phyloP scores from a whole-genome alignment of 306 rosid species.

The Hylodesmum podocarpum region DNA sequence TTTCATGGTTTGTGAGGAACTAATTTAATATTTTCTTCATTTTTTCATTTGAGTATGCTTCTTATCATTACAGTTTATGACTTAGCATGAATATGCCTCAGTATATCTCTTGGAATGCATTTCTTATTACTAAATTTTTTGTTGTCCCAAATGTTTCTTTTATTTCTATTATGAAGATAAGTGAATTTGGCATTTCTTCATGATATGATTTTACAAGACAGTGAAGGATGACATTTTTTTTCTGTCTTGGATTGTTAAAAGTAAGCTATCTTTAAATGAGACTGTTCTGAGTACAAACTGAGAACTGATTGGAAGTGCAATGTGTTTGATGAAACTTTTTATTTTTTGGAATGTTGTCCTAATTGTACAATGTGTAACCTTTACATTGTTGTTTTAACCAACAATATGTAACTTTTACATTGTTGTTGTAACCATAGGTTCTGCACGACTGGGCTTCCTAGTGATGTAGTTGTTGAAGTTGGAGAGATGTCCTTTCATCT shows the following conservation, averaged over 20 bases:
- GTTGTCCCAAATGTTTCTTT: background rate
- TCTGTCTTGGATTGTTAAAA: background rate
- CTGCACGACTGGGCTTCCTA: slow-evolving; percentile 96
- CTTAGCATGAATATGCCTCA: background rate
- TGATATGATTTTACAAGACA: background rate
- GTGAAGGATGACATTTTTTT: background rate
- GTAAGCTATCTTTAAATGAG: background rate
- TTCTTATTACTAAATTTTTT: background rate
- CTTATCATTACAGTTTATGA: background rate
- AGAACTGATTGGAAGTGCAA: background rate
- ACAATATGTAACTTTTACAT: background rate
- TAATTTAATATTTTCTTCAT: background rate
- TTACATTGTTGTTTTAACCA: slow-evolving; percentile 7
- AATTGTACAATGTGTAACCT: background rate
- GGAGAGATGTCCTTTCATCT: slow-evolving; percentile 98
- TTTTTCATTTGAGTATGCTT: slow-evolving; percentile 17
- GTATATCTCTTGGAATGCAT: background rate
- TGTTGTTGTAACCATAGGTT: slow-evolving; percentile 56
- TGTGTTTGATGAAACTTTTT: background rate
- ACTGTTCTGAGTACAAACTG: background rate
- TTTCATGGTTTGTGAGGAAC: slow-evolving; percentile 5
- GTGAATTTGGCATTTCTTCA: background rate
- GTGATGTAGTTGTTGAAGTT: slow-evolving; percentile 90
- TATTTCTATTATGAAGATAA: background rate
- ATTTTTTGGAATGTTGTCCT: background rate